These are phyloP conservation scores for Blastobotrys americana DNA, from an alignment of 805 yeast species.

Conservation along the genomic window DNA sequence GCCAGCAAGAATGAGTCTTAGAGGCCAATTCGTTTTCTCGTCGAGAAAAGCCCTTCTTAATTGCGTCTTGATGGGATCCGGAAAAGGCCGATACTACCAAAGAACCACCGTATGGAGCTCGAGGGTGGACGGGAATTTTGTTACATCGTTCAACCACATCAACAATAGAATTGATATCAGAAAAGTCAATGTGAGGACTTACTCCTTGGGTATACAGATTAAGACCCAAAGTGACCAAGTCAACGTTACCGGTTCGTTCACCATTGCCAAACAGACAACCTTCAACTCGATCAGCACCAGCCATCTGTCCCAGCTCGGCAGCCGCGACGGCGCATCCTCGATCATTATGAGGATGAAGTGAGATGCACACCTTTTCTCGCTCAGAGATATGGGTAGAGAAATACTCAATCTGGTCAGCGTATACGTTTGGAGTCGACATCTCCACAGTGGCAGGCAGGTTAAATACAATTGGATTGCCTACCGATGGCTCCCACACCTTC, in stretches of 20 bases:
- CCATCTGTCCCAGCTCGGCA: conserved; percentile 71
- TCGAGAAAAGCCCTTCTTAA: conserved; percentile 66
- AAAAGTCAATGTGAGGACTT: conserved; percentile 61
- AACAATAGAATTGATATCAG: conserved; percentile 57
- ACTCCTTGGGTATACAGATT: conserved; percentile 77
- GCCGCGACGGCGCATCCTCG: conserved; percentile 90
- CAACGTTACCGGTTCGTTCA: conserved; percentile 84
- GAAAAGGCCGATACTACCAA: conserved; percentile 77
- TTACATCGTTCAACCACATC: conserved; percentile 73
- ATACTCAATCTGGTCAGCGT: conserved; percentile 79
- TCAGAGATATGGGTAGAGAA: conserved; percentile 54
- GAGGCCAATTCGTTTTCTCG: conserved; percentile 29
- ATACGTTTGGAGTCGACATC: conserved; percentile 71
- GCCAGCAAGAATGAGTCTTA: conserved; percentile 43
- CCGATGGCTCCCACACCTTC: conserved; percentile 64
- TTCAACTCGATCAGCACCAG: conserved; percentile 84
- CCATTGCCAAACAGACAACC: conserved; percentile 84
- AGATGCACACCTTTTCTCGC: conserved; percentile 64
- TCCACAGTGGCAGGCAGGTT: conserved; percentile 83
- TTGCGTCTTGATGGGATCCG: conserved; percentile 86
- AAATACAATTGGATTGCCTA: conserved; percentile 61
- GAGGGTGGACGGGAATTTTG: conserved; percentile 68
- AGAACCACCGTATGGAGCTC: conserved; percentile 80
- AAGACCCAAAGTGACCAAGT: conserved; percentile 67
- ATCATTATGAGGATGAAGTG: conserved; percentile 79